Conservation (phyloP, 148 eudicot genomes). For the Beta vulgaris region DNA sequence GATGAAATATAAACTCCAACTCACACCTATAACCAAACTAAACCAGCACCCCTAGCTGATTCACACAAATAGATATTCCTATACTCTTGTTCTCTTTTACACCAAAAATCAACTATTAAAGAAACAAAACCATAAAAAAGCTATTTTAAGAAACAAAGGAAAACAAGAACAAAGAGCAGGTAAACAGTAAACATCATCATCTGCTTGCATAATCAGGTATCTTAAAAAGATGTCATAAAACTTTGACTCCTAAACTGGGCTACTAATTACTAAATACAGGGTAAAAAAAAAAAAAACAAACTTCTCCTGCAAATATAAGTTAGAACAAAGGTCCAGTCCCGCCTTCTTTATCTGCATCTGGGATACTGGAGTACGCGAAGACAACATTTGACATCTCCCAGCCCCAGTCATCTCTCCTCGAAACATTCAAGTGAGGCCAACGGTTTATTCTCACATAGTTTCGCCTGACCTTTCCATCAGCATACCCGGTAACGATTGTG, state of each 20-base stretch:
- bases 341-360: slow-evolving; percentile 64
- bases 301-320: neutral
- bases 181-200: neutral
- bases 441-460: slow-evolving; percentile 87
- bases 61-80: too few species aligned
- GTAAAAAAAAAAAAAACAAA: too few species aligned
- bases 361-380: slow-evolving; percentile 60
- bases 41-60: too few species aligned
- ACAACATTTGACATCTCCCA: slow-evolving; percentile 74
- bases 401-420: slow-evolving; percentile 78
- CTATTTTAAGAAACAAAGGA: too few species aligned
- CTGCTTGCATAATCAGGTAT: neutral
- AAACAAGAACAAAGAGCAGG: neutral
- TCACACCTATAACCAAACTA: too few species aligned
- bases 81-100: too few species aligned
- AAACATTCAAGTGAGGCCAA: slow-evolving; percentile 57
- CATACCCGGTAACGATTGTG: slow-evolving; percentile 55
- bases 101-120: too few species aligned
- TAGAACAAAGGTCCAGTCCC: slow-evolving; percentile 68
- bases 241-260: neutral
- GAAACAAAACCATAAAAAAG: too few species aligned
- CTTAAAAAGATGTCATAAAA: neutral
- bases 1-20: too few species aligned
- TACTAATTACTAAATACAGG: too few species aligned
- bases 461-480: slow-evolving; percentile 53